Conservation (phyloP, 2,329 filamentous ascomycete genomes). For the Fusarium miscanthi region DNA sequence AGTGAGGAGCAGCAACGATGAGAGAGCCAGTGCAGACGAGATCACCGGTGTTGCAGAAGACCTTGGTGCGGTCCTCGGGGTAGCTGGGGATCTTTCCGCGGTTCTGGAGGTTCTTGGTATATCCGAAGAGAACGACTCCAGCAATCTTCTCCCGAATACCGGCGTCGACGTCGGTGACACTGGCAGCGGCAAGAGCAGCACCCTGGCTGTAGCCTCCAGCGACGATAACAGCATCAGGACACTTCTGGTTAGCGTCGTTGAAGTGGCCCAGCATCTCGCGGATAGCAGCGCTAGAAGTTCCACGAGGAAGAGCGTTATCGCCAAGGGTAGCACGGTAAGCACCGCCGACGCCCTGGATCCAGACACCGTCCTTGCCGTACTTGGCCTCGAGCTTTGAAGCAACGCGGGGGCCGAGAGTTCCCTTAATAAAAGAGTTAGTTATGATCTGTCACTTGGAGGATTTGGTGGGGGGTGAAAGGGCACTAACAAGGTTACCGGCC, state of each 20-base stretch:
- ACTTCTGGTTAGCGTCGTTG: constrained; percentile 54
- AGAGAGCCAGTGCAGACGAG: constrained; percentile 53
- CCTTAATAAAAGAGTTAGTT: constrained; percentile 33
- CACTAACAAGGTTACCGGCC: constrained; percentile 52
- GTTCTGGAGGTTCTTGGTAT: constrained; percentile 58
- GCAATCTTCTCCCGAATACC: constrained; percentile 50
- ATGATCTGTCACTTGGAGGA: background rate
- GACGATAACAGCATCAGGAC: constrained; percentile 56
- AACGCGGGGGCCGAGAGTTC: constrained; percentile 46
- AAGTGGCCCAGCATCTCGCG: constrained; percentile 55
- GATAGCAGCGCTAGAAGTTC: constrained; percentile 54
- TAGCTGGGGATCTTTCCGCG: constrained; percentile 53
- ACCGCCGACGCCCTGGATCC: constrained; percentile 58
- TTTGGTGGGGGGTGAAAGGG: background rate
- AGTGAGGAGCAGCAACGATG: constrained; percentile 31
- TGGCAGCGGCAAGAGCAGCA: constrained; percentile 56
- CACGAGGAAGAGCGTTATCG: constrained; percentile 52
- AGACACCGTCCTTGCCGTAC: constrained; percentile 46
- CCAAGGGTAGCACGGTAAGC: constrained; percentile 52
- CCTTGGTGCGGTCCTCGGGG: constrained; percentile 47
- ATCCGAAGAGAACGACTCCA: constrained; percentile 53
- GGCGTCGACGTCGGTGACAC: constrained; percentile 50
- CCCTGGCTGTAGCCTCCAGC: constrained; percentile 58
- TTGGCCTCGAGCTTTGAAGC: constrained; percentile 44
- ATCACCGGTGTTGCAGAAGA: constrained; percentile 54